These are phyloP conservation scores for Candida pseudofarinosa DNA, from an alignment of 805 yeast species.

Conservation along the genomic window DNA sequence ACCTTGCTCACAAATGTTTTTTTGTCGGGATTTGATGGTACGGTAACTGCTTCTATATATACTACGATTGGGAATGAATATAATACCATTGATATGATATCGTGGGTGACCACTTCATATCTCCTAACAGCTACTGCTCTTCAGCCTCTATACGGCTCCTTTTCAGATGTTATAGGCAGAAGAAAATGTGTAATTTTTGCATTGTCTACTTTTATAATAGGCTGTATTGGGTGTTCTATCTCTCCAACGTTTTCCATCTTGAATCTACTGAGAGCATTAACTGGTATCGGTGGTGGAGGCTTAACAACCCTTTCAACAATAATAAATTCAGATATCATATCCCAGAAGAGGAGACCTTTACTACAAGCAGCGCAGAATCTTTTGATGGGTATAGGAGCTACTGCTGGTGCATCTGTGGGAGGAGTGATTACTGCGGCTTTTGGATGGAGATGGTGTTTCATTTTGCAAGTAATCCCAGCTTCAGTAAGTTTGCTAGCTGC, in stretches of 20 bases:
- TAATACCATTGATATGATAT: constrained; percentile 29
- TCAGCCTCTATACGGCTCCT: constrained; percentile 39
- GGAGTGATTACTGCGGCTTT: constrained; percentile 49
- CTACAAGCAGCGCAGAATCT: constrained; percentile 39
- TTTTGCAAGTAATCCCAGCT: constrained; percentile 51
- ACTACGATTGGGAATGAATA: constrained; percentile 43
- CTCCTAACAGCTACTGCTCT: constrained; percentile 37
- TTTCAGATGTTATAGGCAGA: constrained; percentile 37
- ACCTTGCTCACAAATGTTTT: constrained; percentile 36
- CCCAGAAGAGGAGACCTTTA: constrained; percentile 32
- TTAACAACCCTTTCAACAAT: constrained; percentile 34
- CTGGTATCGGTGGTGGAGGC: constrained; percentile 44
- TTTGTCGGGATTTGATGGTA: constrained; percentile 45
- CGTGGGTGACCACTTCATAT: constrained; percentile 43
- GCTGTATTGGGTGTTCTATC: constrained; percentile 35
- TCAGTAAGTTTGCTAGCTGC: constrained; percentile 34
- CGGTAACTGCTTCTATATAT: constrained; percentile 47
- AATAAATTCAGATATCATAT: constrained; percentile 35
- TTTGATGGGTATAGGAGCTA: constrained; percentile 43
- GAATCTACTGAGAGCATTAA: constrained; percentile 31
- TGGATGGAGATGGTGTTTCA: constrained; percentile 68
- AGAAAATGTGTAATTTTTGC: constrained; percentile 32
- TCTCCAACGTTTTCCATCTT: constrained; percentile 22
- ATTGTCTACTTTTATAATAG: constrained; percentile 25
- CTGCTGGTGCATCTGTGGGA: constrained; percentile 63